phyloP scores from a whole-genome alignment of 139 green algal species.

The Chlorella sp. region DNA sequence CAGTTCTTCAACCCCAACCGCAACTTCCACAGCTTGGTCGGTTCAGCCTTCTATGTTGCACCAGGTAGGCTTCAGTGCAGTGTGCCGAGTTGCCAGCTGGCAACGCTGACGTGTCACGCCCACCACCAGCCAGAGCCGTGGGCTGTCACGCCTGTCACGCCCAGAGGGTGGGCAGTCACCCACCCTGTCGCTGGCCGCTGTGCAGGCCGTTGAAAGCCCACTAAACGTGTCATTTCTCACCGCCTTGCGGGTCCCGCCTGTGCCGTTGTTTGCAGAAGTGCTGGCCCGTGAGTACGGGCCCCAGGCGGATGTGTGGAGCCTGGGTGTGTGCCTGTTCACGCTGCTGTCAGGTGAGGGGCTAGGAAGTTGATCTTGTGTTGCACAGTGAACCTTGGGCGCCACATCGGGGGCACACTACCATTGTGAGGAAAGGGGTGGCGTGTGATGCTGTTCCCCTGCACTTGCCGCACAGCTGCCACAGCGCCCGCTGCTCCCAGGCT shows the following conservation, averaged over 20 bases:
- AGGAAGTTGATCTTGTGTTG: no score
- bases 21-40: conserved; percentile 42
- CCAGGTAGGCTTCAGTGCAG: conserved; percentile 32
- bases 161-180: no score
- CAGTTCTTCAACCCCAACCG: conserved; percentile 71
- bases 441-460: no score
- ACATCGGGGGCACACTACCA: no score
- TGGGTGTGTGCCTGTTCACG: conserved; percentile 94
- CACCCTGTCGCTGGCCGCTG: neutral
- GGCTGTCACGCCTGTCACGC: no score
- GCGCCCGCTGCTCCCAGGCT: no score
- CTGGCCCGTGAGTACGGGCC: conserved; percentile 67
- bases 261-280: conserved; percentile 61
- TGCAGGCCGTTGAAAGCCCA: no score
- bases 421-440: no score
- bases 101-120: no score
- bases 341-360: conserved; percentile 69
- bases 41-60: conserved; percentile 78
- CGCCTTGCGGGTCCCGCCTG: neutral
- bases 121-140: no score
- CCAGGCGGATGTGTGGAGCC: conserved; percentile 84
- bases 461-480: no score
- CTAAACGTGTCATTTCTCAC: neutral
- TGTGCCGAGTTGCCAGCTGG: neutral
- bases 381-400: no score